These are phyloP conservation scores for Neurospora terricola DNA, from an alignment of 495 filamentous ascomycete species.

Conservation along the genomic window DNA sequence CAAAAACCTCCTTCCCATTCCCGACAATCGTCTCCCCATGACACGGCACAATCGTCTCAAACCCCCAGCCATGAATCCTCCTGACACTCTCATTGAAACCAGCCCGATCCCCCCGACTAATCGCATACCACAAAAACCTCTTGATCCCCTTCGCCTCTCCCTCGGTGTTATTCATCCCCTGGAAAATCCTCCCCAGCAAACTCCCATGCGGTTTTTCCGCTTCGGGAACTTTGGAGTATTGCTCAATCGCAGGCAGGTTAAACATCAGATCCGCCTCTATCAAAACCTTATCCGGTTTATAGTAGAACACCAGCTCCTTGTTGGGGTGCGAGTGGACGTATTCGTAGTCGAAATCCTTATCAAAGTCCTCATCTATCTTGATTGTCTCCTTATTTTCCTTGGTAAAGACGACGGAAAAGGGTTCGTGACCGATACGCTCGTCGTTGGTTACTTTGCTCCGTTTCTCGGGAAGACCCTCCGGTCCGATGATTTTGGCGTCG, in stretches of 20 bases:
- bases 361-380: constrained; percentile 64
- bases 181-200: constrained; percentile 53
- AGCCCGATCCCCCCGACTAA: constrained; percentile 51
- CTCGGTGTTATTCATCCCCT: constrained; percentile 46
- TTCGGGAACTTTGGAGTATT: constrained; percentile 56
- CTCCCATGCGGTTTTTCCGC: constrained; percentile 44
- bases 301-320: constrained; percentile 77
- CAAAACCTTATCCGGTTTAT: constrained; percentile 71
- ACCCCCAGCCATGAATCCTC: constrained; percentile 72
- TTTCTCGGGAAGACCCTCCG: constrained; percentile 81
- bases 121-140: constrained; percentile 71
- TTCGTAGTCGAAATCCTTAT: constrained; percentile 76
- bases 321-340: constrained; percentile 72
- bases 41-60: constrained; percentile 80
- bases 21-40: constrained; percentile 86
- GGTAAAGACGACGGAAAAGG: constrained; percentile 58
- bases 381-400: constrained; percentile 33
- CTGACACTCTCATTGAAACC: constrained; percentile 59
- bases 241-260: constrained; percentile 80
- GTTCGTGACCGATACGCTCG: constrained; percentile 54
- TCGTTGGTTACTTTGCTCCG: constrained; percentile 46
- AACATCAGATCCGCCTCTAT: constrained; percentile 89
- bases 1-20: constrained; percentile 65
- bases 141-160: constrained; percentile 65
- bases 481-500: constrained; percentile 66